phyloP scores from a whole-genome alignment of 805 yeast species.

The Komagataella kurtzmanii region DNA sequence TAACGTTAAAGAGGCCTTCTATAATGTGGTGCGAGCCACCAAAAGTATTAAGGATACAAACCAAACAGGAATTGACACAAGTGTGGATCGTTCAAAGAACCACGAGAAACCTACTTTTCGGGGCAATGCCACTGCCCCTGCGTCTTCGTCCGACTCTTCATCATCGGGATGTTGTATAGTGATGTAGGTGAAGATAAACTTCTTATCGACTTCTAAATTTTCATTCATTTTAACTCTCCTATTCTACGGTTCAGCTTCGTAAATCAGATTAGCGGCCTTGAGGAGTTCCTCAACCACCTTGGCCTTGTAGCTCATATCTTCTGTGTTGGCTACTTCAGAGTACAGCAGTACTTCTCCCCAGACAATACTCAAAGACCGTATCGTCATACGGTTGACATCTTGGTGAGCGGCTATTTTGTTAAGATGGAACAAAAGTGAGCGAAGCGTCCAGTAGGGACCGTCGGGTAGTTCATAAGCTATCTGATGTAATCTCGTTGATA shows the following conservation, averaged over 20 bases:
- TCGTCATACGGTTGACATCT: conserved; percentile 64
- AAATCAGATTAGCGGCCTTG: conserved; percentile 70
- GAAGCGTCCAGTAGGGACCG: conserved; percentile 84
- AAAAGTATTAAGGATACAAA: neutral
- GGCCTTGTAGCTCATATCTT: conserved; percentile 66
- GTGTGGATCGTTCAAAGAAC: neutral
- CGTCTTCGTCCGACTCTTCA: neutral
- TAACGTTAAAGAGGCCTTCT: conserved; percentile 43
- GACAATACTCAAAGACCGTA: conserved; percentile 70
- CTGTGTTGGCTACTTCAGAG: conserved; percentile 48
- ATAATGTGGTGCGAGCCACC: conserved; percentile 13
- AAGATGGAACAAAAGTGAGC: conserved; percentile 77
- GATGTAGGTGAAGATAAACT: neutral
- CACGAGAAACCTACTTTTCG: neutral
- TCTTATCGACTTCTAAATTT: neutral
- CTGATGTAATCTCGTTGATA: conserved; percentile 73
- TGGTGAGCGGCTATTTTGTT: conserved; percentile 48
- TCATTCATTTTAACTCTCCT: neutral
- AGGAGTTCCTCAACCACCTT: conserved; percentile 76
- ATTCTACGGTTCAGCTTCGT: conserved; percentile 13
- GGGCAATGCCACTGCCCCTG: neutral
- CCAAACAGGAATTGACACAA: neutral
- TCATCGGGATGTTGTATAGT: neutral
- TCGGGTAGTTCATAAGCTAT: conserved; percentile 85
- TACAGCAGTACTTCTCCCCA: conserved; percentile 90